Conservation (phyloP, 495 filamentous ascomycete species). For the Penicillium salamii region DNA sequence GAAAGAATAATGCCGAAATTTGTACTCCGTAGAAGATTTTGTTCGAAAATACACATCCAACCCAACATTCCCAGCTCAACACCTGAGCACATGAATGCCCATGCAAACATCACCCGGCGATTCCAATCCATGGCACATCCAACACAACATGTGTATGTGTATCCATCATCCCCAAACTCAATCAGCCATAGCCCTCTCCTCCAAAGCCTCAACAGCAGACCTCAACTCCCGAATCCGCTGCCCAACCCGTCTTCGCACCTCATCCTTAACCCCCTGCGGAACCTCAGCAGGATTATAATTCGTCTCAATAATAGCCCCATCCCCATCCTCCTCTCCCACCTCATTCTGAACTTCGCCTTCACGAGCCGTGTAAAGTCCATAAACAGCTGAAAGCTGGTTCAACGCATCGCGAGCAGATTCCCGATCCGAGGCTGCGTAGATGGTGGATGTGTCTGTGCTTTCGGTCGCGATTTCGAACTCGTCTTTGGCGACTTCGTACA, state of each 20-base stretch:
- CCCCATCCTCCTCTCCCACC: slow-evolving; percentile 4
- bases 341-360: slow-evolving; percentile 13
- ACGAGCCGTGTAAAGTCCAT: slow-evolving; percentile 31
- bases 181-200: slow-evolving; percentile 39
- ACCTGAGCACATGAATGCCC: too few species aligned
- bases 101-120: too few species aligned
- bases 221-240: slow-evolving; percentile 43
- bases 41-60: too few species aligned
- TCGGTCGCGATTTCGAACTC: slow-evolving; percentile 50
- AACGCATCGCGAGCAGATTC: slow-evolving; percentile 45
- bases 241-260: slow-evolving; percentile 40
- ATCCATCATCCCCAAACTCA: slow-evolving; percentile 4
- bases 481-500: slow-evolving; percentile 45
- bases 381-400: slow-evolving; percentile 35
- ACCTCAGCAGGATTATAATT: slow-evolving; percentile 33
- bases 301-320: slow-evolving; percentile 24
- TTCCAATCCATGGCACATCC: too few species aligned
- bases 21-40: too few species aligned
- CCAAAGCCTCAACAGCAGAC: slow-evolving; percentile 40
- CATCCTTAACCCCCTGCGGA: slow-evolving; percentile 24
- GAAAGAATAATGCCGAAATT: too few species aligned
- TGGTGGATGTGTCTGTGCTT: slow-evolving; percentile 38
- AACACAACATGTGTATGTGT: too few species aligned
- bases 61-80: too few species aligned
- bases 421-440: slow-evolving; percentile 48